Conservation (phyloP, 108 stramenopile genomes). For the Aurantiochytrium sp. region DNA sequence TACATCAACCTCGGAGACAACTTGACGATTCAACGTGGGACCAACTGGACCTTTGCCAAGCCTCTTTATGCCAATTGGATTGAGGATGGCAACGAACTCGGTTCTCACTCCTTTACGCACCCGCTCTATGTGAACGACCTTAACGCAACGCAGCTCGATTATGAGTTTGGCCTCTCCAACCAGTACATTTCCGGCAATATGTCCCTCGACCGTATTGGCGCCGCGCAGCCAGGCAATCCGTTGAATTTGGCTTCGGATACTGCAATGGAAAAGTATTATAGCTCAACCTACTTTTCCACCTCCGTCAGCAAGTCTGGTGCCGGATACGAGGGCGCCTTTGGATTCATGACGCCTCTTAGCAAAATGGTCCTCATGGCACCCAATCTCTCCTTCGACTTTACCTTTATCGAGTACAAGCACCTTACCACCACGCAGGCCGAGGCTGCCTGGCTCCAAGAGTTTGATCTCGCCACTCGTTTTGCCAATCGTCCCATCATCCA, state of each 20-base stretch:
- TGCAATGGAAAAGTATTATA: background rate
- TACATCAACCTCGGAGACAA: background rate
- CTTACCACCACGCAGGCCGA: background rate
- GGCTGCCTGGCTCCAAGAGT: background rate
- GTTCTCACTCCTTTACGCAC: background rate
- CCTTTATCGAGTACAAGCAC: background rate
- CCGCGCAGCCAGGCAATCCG: constrained; percentile 4
- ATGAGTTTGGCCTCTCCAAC: background rate
- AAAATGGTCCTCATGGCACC: background rate
- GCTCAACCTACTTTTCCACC: background rate
- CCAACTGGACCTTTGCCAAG: background rate
- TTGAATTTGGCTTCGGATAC: background rate
- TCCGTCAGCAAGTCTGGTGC: background rate
- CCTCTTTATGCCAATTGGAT: background rate
- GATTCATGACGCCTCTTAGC: background rate
- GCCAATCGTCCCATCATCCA: background rate
- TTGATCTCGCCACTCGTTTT: background rate
- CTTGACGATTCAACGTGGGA: background rate
- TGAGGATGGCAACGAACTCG: background rate
- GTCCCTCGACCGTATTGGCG: background rate
- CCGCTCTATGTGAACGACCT: background rate
- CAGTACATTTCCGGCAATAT: background rate
- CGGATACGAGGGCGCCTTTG: background rate
- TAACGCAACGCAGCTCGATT: background rate
- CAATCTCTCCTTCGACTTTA: constrained; percentile 9